These are phyloP conservation scores for Aureobasidium uvarum DNA, from an alignment of 2,329 filamentous ascomycete genomes.

Conservation along the genomic window DNA sequence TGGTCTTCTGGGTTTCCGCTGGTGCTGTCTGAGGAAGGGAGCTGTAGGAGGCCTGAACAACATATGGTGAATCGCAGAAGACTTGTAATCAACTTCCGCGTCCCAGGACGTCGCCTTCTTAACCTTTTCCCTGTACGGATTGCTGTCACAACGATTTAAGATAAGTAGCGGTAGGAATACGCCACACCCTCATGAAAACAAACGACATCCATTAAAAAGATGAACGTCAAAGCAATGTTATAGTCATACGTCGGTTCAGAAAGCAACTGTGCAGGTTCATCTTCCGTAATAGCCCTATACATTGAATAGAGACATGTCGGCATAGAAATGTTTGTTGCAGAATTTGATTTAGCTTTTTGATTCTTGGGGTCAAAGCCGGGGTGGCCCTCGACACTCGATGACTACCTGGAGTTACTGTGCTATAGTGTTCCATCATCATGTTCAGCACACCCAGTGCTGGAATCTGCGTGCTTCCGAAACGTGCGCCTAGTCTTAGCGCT, in stretches of 20 bases:
- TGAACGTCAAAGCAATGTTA: too few species aligned
- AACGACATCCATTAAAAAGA: too few species aligned
- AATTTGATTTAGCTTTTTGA: neutral
- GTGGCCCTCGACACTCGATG: neutral
- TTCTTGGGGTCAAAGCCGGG: neutral
- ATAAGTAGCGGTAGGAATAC: too few species aligned
- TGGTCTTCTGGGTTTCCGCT: neutral
- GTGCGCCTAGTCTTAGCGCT: neutral
- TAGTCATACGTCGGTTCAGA: too few species aligned
- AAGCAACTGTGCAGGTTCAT: neutral
- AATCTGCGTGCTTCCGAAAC: too few species aligned
- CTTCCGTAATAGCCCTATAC: neutral
- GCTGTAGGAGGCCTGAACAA: too few species aligned
- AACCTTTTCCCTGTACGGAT: too few species aligned
- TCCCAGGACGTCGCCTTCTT: too few species aligned
- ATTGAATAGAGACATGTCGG: neutral
- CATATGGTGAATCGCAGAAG: too few species aligned
- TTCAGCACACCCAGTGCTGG: neutral
- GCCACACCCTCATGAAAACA: too few species aligned
- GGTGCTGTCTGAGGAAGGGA: neutral
- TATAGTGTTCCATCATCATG: neutral
- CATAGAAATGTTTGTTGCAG: neutral
- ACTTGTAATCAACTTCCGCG: too few species aligned
- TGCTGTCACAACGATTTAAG: too few species aligned
- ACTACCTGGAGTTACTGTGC: neutral